These are phyloP conservation scores for Tulasnella sp. DNA, from an alignment of 768 basidiomycete species.

Conservation along the genomic window DNA sequence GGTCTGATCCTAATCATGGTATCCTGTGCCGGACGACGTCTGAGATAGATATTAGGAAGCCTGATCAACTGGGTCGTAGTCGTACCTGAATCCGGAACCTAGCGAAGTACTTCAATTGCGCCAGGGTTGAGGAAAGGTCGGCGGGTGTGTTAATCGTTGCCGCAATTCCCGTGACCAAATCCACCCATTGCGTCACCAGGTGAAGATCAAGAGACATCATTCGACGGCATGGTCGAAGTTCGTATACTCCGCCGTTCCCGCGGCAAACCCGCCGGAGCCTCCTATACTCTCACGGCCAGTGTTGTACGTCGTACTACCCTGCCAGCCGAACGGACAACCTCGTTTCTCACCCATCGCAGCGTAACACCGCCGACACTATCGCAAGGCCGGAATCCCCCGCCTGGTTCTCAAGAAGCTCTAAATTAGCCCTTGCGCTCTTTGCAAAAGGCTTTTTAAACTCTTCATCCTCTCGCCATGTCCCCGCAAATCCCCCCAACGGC, in stretches of 20 bases:
- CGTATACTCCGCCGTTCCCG: not conserved
- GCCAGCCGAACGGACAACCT: too few species aligned
- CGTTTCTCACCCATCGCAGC: too few species aligned
- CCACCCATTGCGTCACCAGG: too few species aligned
- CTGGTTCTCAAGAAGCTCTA: not conserved
- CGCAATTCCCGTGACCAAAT: too few species aligned
- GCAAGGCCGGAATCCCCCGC: not conserved
- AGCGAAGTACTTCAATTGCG: too few species aligned
- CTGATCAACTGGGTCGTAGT: too few species aligned
- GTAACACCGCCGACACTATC: not conserved
- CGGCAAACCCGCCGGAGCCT: not conserved
- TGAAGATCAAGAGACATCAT: not conserved
- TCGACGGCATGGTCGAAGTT: not conserved
- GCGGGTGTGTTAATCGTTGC: not conserved
- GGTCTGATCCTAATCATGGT: too few species aligned
- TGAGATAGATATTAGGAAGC: too few species aligned
- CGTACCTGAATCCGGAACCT: too few species aligned
- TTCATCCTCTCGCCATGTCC: not conserved
- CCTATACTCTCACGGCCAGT: too few species aligned
- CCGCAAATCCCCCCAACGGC: not conserved
- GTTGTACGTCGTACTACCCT: too few species aligned
- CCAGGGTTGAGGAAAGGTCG: not conserved
- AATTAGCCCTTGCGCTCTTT: not conserved
- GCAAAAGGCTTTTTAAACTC: not conserved
- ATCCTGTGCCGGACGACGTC: too few species aligned